A percentile compares a stretch with the other conserved stretches of the same genome.
Evolutionary conservation across 441 rosid species (phyloP).

Genomic region (Macaranga tanarius): DNA sequence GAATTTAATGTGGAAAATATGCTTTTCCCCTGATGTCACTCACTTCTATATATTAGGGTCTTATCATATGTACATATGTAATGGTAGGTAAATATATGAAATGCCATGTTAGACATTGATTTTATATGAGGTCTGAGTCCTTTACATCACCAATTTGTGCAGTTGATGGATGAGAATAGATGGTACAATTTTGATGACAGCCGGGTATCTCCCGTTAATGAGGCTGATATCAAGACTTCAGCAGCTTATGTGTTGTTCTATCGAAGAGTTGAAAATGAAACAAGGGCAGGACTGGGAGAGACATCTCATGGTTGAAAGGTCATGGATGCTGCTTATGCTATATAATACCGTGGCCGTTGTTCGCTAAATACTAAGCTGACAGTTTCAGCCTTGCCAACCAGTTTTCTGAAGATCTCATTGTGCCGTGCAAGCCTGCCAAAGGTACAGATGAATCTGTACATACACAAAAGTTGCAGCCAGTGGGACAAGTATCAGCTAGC

Average conservation of each 20-base stretch:
- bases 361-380: constrained; percentile 2
- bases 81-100: too few species aligned
- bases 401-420: constrained; percentile 1
- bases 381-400: neutral
- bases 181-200: constrained; percentile 95
- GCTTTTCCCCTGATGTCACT: neutral
- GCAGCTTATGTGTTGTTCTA: constrained; percentile 92
- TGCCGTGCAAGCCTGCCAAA: neutral
- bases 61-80: neutral
- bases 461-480: neutral
- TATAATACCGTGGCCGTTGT: neutral
- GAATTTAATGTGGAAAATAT: neutral
- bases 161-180: constrained; percentile 82
- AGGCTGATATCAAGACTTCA: constrained; percentile 70
- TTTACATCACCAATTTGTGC: constrained; percentile 25
- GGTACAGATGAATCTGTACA: neutral
- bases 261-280: constrained; percentile 50
- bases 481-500: neutral
- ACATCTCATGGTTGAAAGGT: constrained; percentile 25
- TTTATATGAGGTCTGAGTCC: neutral
- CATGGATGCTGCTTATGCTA: neutral
- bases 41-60: neutral
- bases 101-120: neutral
- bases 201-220: constrained; percentile 59
- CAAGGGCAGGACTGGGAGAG: constrained; percentile 35